Conservation (phyloP, 2,329 filamentous ascomycete species). For the Talaromyces sp. region DNA sequence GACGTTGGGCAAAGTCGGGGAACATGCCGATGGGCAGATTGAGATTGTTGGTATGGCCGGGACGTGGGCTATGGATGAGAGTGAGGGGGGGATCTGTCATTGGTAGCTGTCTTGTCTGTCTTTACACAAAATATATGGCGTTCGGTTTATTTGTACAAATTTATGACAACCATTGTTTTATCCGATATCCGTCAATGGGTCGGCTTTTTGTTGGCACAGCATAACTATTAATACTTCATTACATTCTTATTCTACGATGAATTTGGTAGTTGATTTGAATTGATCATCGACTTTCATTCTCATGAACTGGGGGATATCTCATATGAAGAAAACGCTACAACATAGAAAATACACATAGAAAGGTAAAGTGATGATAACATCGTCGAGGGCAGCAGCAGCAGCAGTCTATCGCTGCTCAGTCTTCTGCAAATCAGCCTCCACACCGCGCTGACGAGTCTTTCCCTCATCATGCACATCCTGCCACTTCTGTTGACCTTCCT, state of each 20-base stretch:
- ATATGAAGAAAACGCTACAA: not conserved
- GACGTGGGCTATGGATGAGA: constrained; percentile 84
- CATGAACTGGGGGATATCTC: constrained; percentile 12
- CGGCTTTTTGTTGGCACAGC: not conserved
- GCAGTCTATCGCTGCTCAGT: constrained; percentile 23
- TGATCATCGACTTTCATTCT: constrained; percentile 1
- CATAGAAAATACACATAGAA: not conserved
- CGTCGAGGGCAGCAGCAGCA: too few species aligned
- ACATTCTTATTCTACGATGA: not conserved
- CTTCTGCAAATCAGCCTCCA: constrained; percentile 77
- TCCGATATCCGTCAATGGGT: constrained; percentile 1
- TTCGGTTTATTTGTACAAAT: not conserved
- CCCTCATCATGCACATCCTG: constrained; percentile 72
- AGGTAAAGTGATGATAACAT: not conserved
- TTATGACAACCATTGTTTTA: not conserved
- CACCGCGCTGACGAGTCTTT: constrained; percentile 79
- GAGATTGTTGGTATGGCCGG: constrained; percentile 72
- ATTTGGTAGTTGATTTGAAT: not conserved
- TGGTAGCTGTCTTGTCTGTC: constrained; percentile 38
- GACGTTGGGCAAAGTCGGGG: constrained; percentile 52
- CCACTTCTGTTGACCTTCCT: constrained; percentile 61
- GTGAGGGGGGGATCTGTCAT: constrained; percentile 61
- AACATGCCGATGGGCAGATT: constrained; percentile 53
- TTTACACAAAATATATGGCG: not conserved
- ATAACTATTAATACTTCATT: not conserved